phyloP scores from a whole-genome alignment of 805 yeast genomes.

The Lipomyces sp. region DNA sequence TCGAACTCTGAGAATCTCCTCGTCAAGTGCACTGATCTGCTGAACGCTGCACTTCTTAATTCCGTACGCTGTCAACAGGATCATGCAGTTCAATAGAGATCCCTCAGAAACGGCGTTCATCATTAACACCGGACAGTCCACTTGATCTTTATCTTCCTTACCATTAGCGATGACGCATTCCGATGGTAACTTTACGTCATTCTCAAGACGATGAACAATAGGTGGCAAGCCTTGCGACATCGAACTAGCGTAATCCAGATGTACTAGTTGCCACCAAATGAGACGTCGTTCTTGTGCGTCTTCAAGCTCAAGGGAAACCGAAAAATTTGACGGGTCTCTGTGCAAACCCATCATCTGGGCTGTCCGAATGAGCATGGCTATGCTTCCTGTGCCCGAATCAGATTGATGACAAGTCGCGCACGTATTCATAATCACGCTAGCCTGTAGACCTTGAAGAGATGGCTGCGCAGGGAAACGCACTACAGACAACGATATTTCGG shows the following conservation, averaged over 20 bases:
- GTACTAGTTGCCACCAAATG: slow-evolving; percentile 33
- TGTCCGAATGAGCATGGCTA: slow-evolving; percentile 17
- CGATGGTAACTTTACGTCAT: slow-evolving; percentile 24
- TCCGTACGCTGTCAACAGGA: slow-evolving; percentile 21
- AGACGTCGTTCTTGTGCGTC: slow-evolving; percentile 20
- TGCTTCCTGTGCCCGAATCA: slow-evolving; percentile 20
- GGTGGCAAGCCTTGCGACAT: slow-evolving; percentile 33
- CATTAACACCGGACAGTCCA: slow-evolving; percentile 13
- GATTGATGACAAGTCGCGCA: slow-evolving; percentile 6
- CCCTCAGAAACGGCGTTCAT: slow-evolving; percentile 24
- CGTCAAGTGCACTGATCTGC: slow-evolving; percentile 24
- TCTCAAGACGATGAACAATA: slow-evolving; percentile 21
- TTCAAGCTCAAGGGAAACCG: slow-evolving; percentile 14
- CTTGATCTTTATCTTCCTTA: slow-evolving; percentile 16
- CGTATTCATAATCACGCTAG: slow-evolving; percentile 17
- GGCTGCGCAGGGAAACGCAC: slow-evolving; percentile 27
- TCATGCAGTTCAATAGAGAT: slow-evolving; percentile 20
- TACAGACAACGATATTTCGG: slow-evolving; percentile 19
- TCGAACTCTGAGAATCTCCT: slow-evolving; percentile 18
- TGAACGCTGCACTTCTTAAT: slow-evolving; percentile 17
- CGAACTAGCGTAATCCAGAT: slow-evolving; percentile 26
- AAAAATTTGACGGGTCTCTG: slow-evolving; percentile 28
- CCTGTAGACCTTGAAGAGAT: slow-evolving; percentile 22
- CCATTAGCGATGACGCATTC: slow-evolving; percentile 23
- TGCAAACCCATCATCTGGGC: slow-evolving; percentile 24